phyloP scores from a whole-genome alignment of 2,329 filamentous ascomycete genomes.

The Gaeumannomyces tritici region DNA sequence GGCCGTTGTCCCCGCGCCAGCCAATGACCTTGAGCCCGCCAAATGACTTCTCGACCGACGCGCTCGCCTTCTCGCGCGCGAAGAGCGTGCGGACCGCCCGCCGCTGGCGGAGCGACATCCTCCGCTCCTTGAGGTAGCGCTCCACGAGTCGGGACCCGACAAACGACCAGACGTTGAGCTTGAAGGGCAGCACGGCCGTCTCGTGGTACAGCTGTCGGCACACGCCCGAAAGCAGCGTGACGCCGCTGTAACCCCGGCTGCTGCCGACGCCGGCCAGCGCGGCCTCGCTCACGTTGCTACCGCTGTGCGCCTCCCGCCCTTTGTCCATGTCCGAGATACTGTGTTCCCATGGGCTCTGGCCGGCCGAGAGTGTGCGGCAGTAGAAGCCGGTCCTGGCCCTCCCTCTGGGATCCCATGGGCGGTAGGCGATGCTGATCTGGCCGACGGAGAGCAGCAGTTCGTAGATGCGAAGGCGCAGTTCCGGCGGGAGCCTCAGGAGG shows the following conservation, averaged over 20 bases:
- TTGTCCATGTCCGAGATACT: neutral
- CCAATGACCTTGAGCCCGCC: conserved; percentile 18
- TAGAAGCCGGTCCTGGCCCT: conserved; percentile 18
- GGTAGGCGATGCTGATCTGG: conserved; percentile 22
- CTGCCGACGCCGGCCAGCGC: neutral
- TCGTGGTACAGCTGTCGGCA: conserved; percentile 27
- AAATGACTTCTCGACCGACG: conserved; percentile 17
- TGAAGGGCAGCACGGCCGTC: conserved; percentile 22
- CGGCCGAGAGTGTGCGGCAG: conserved; percentile 15
- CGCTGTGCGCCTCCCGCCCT: neutral
- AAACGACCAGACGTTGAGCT: conserved; percentile 24
- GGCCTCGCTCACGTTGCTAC: neutral
- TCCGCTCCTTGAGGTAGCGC: conserved; percentile 20
- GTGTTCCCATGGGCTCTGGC: conserved; percentile 19
- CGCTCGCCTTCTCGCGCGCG: conserved; percentile 15
- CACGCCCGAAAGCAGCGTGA: conserved; percentile 22
- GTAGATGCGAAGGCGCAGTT: conserved; percentile 24
- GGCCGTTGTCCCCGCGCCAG: conserved; percentile 5
- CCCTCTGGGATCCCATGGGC: conserved; percentile 8
- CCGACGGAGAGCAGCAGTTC: conserved; percentile 19
- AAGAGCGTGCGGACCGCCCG: conserved; percentile 20
- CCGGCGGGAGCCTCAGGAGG: conserved; percentile 20
- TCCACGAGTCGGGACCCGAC: conserved; percentile 21
- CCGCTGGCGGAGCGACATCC: conserved; percentile 18
- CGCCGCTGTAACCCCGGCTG: conserved; percentile 5